Base-by-base conservation (phyloP, 305 asterid species). In the Fraxinus sp. region DNA sequence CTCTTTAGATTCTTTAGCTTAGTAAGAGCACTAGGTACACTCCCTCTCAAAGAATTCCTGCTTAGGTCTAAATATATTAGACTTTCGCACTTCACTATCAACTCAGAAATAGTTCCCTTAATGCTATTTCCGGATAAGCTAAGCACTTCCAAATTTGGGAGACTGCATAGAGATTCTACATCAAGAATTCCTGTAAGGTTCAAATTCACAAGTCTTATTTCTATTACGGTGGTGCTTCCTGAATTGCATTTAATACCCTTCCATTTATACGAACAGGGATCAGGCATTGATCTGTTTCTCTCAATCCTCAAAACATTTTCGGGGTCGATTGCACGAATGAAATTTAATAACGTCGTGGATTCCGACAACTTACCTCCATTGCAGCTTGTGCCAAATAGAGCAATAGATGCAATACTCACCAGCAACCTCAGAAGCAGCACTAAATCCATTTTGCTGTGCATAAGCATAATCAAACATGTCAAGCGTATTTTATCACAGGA, bases 281-380 rank as follows among this genome's bases (percentile, higher is more conserved):
- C 70, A 59, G 70, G 4, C 70, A 59, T 20, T 20, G 20, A 0
- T 59, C 70, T 59, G 28, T 20, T 59, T 20, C 52, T 52, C 26
- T 72, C 74, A n/a, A 83, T 43, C 33, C 74, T 52, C 30, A 83
- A 35, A 7, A 66, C 84, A 81, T 85, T 87, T 80, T 62, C 59
- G 26, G 86, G 85, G 82, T 88, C 87, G 39, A 88, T 66, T 41
- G 83, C 83, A 0, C 32, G 68, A 75, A 87, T 81, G 55, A 89
- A 86, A 16, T 3, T 72, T 77, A 76, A 43, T 30, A 84, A 84
- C 26, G 80, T 75, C 36, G 11, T 74, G 6, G 83, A 41, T 86
- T 86, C 84, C 5, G 73, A 37, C 3, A 35, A 37, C 79, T 46
- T 37, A 8, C 76, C 81, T 30, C 64, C 85, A 64, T 66, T 39